Evolutionary conservation across 306 rosid genomes (phyloP).

Genomic region (Quercus parvula): DNA sequence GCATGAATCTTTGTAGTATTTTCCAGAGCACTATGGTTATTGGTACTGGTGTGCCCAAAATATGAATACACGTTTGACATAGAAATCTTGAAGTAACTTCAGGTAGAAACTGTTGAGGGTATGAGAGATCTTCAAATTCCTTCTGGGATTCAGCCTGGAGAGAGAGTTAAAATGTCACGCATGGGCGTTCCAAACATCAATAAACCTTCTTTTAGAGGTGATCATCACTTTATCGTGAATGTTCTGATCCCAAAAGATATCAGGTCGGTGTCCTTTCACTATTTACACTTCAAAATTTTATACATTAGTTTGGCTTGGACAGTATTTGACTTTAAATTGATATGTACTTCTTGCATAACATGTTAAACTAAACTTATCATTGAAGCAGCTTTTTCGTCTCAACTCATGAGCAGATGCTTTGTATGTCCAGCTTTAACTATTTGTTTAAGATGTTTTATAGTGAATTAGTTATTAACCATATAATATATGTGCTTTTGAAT

Average conservation of each 20-base stretch:
- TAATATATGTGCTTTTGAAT: no score
- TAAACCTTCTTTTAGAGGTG: constrained; percentile 74
- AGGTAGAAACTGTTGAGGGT: constrained; percentile 97
- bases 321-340: not conserved
- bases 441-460: no score
- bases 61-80: constrained; percentile 14
- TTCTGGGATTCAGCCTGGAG: constrained; percentile 88
- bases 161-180: constrained; percentile 54
- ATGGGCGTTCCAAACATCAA: constrained; percentile 86
- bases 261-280: constrained; percentile 46
- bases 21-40: not conserved
- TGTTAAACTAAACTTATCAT: not conserved
- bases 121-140: constrained; percentile 69
- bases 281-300: not conserved
- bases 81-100: constrained; percentile 17
- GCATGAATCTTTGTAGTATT: not conserved
- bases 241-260: constrained; percentile 74
- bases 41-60: not conserved
- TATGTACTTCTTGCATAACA: not conserved
- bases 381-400: not conserved
- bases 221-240: constrained; percentile 80
- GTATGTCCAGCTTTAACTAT: no score
- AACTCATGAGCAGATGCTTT: not conserved
- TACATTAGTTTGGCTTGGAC: not conserved
- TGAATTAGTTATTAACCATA: no score